These are phyloP conservation scores for Abrus pulchellus DNA, from an alignment of 306 rosid genomes.

Conservation along the genomic window DNA sequence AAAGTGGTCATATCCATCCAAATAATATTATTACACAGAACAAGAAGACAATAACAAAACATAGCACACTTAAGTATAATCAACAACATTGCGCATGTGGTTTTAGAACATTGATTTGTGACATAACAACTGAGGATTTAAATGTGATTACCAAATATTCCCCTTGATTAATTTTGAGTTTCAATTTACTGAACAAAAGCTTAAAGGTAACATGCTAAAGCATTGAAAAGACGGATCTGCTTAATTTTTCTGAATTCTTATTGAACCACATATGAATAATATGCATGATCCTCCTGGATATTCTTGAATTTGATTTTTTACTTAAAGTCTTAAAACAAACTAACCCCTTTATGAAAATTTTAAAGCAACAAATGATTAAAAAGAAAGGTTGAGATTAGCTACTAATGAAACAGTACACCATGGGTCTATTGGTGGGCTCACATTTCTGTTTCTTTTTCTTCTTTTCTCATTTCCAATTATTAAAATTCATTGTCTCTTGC, in stretches of 20 bases:
- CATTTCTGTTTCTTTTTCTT: conserved; percentile 61
- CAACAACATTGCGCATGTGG: conserved; percentile 40
- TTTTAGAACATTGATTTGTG: conserved; percentile 25
- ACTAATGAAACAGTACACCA: conserved; percentile 69
- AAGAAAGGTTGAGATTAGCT: conserved; percentile 66
- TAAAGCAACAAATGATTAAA: conserved; percentile 69
- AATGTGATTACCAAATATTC: conserved; percentile 23
- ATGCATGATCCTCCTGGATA: conserved; percentile 54
- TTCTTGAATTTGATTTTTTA: conserved; percentile 40
- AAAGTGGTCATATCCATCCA: conserved; percentile 57
- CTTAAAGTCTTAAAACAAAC: conserved; percentile 51
- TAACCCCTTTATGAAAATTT: conserved; percentile 54
- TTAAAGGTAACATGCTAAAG: conserved; percentile 42
- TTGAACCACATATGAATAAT: conserved; percentile 18
- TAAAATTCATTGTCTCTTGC: conserved; percentile 67
- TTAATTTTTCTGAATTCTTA: conserved; percentile 28
- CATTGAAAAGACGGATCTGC: conserved; percentile 1
- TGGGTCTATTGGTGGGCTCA: conserved; percentile 78
- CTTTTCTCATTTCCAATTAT: conserved; percentile 64
- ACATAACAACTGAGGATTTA: conserved; percentile 35
- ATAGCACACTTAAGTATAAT: conserved; percentile 46
- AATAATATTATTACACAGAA: conserved; percentile 45
- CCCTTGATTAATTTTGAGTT: conserved; percentile 43
- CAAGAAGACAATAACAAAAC: conserved; percentile 58
- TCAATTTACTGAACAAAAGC: conserved; percentile 35